Evolutionary conservation across 1,139 yeast species (phyloP), one percentile per base, ranked within the genome.

Genomic region (Oligophagozyma castellii): DNA sequence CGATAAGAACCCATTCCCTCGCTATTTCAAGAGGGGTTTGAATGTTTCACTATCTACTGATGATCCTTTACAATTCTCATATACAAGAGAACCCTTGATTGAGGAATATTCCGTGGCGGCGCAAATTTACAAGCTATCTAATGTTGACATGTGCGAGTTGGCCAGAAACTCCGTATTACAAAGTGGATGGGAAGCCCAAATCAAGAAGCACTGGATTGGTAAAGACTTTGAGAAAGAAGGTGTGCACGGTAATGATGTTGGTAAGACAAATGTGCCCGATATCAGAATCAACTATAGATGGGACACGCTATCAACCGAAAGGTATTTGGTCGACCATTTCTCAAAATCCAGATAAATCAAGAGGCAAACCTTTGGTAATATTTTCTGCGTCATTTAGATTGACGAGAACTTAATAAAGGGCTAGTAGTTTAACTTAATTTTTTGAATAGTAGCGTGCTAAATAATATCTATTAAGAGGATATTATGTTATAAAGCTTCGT

Each of bases 31-130:
- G 51, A 74, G 89, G 48, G 99, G 99, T 2, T 61, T 89, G 53
- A 89, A 86, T 48, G 95, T 89, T 22, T 81, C 95, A 0, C 63
- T 89, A 31, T 84, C 95, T 1, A 70, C 94, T 26, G 93, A 89
- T 54, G 98, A 92, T 65, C 99, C 70, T 48, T 65, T 92, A 34
- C 98, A 89, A 56, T 89, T 89, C 47, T 80, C 95, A 1, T 89
- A 84, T 58, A 89, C 99, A 15, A 74, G 93, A 44, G 98, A 89
- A 48, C 96, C 99, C n/a, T 65, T 89, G 45, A 89, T 89, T 43
- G 98, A 89, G 54, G 98, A 89, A 54, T 89, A 86, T 53, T 80
- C 95, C 2, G 95, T 89, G 19, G 98, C 98, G 3, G 95, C 95
- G 0, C 96, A 89, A 55, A 89, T 89, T 43, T 89, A 86, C 63